Evolutionary conservation across 2,329 filamentous ascomycete species (phyloP).

Genomic region (Polychaeton citri): DNA sequence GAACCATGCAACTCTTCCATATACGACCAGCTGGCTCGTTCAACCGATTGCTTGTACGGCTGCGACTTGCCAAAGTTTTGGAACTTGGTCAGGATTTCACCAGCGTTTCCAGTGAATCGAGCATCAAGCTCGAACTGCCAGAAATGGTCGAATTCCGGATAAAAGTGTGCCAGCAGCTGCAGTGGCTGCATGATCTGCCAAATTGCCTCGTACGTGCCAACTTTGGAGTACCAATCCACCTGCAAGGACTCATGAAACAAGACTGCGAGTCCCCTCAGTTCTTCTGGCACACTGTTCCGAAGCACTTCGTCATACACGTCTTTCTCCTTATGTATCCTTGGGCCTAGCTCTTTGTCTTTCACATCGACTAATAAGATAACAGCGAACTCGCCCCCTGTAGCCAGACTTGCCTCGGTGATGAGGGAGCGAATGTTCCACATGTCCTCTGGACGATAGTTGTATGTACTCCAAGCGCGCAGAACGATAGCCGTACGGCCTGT

Average conservation of each 20-base stretch:
- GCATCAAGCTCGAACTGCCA: constrained; percentile 78
- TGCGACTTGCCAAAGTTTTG: constrained; percentile 38
- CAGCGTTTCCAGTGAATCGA: constrained; percentile 63
- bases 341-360: constrained; percentile 40
- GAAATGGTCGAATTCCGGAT: constrained; percentile 63
- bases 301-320: constrained; percentile 46
- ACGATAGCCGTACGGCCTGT: constrained; percentile 20
- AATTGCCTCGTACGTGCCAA: constrained; percentile 29
- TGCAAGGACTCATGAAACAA: constrained; percentile 54
- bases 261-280: constrained; percentile 56
- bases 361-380: constrained; percentile 32
- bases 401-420: constrained; percentile 28
- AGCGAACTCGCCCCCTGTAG: constrained; percentile 29
- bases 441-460: constrained; percentile 29
- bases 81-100: constrained; percentile 58
- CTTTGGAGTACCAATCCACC: constrained; percentile 31
- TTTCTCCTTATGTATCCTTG: constrained; percentile 43
- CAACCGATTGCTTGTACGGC: constrained; percentile 42
- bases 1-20: constrained; percentile 36
- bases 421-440: constrained; percentile 29
- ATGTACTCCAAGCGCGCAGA: constrained; percentile 30
- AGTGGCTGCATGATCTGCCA: constrained; percentile 52
- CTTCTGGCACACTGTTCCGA: constrained; percentile 48
- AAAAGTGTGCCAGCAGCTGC: constrained; percentile 59
- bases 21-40: constrained; percentile 41